Base-by-base conservation (phyloP, 208 protist species). In the Blastocrithidia nonstop region DNA sequence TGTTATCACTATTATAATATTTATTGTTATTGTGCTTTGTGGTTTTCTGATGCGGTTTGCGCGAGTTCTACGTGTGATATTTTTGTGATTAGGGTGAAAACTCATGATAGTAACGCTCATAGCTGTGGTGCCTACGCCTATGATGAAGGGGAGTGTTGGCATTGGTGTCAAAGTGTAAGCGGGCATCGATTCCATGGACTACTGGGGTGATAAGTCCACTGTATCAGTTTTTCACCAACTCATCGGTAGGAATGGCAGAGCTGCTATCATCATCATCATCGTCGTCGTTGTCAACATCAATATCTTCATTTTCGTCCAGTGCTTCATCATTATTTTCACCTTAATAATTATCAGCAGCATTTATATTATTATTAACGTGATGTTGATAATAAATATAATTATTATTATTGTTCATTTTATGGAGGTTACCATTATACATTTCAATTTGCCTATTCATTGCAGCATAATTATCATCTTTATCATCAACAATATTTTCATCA, bases 221-320 rank as follows among this genome's bases (percentile, higher is more conserved):
- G 45, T 64, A 65, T 61, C 66, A 73, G 23, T 67, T 54, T 21
- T 59, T 47, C 1, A 73, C 22, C 26, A 73, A 37, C 33, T 50
- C 46, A 17, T 67, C 66, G 2, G 51, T 59, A 0, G 66, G 66
- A 8, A 68, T 55, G 15, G 27, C 54, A 1, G 65, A 61, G 16
- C 35, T 54, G 31, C 66, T 8, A 45, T 57, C 41, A 49, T 56
- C 9, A 49, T 48, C n/a, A 3, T 39, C 46, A 4, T 54, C 58
- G 17, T 54, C 36, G 2, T 31, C 45, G 11, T 11, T 16, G 37
- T 38, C 16, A 1, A 13, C 38, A 13, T 22, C 46, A 26, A 15
- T 25, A 7, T 20, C 32, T 11, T 13, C 32, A 19, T n/a, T 33
- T 13, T 35, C 29, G 29, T 35, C 29, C 11, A 35, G 11, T 15